A percentile compares a stretch with the other conserved stretches of the same genome.
These are phyloP conservation scores for Leptodermis oblonga DNA, from an alignment of 257 asterid species.

Conservation along the genomic window DNA sequence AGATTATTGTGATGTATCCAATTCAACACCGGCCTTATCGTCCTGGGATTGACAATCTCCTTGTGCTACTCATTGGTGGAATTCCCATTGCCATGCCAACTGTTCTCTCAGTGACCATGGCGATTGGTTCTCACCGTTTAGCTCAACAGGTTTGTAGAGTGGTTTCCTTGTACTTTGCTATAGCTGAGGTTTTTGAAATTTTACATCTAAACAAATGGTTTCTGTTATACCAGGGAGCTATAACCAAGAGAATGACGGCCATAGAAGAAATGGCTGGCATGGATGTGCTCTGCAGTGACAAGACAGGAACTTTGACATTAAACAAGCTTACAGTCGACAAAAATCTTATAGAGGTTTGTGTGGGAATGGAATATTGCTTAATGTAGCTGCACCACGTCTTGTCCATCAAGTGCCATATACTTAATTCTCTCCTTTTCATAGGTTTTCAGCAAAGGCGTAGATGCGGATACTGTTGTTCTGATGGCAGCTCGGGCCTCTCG, in stretches of 20 bases:
- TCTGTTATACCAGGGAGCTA: slow-evolving; percentile 67
- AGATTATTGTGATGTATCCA: slow-evolving; percentile 92
- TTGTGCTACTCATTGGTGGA: slow-evolving; percentile 96
- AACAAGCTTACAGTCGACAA: slow-evolving; percentile 96
- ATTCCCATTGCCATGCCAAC: slow-evolving; percentile 99
- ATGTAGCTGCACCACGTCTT: slow-evolving; percentile 2
- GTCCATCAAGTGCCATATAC: background rate
- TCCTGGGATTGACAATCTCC: slow-evolving; percentile 97
- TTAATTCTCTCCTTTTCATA: slow-evolving; percentile 17
- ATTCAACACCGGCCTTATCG: slow-evolving; percentile 85
- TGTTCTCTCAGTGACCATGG: slow-evolving; percentile 97
- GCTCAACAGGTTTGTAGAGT: slow-evolving; percentile 73
- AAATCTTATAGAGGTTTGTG: slow-evolving; percentile 86
- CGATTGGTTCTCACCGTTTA: slow-evolving; percentile 95
- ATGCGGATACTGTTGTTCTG: slow-evolving; percentile 87
- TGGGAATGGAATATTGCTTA: background rate
- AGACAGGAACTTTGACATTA: slow-evolving; percentile 87
- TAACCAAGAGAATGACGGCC: slow-evolving; percentile 98
- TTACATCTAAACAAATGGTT: background rate
- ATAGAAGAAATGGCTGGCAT: slow-evolving; percentile 99
- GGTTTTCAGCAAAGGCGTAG: slow-evolving; percentile 87
- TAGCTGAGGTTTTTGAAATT: slow-evolving; percentile 8
- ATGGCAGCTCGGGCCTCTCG: slow-evolving; percentile 99
- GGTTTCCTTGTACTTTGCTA: background rate
- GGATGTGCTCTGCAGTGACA: slow-evolving; percentile 99